Percentiles rank a stretch among this genome's conserved stretches.
phyloP scores from a whole-genome alignment of 139 green algal species.

The Astrephomene gubernaculifera region DNA sequence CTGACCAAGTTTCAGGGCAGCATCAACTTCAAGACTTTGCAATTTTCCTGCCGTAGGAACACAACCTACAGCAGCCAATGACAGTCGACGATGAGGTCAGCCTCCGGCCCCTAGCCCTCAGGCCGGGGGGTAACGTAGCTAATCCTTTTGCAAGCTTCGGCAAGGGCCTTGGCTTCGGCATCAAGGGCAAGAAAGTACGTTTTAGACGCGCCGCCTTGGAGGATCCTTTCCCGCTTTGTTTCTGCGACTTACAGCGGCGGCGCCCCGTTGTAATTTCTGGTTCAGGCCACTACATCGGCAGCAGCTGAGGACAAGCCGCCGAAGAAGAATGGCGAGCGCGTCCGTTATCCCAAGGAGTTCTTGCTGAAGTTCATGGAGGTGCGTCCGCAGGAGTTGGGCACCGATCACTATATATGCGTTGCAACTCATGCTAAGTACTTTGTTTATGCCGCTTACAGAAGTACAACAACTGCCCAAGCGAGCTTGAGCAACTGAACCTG shows the following conservation, averaged over 20 bases:
- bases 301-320: slow-evolving; percentile 50
- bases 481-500: slow-evolving; percentile 72
- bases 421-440: too few relatives aligned
- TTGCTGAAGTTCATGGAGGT: slow-evolving; percentile 84
- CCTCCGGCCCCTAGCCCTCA: slow-evolving; percentile 65
- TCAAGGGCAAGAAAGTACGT: slow-evolving; percentile 71
- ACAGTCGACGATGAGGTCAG: slow-evolving; percentile 45
- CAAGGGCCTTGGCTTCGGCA: slow-evolving; percentile 72
- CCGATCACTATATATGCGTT: neutral
- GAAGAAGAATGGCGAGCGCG: slow-evolving; percentile 71
- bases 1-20: neutral
- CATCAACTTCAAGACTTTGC: too few relatives aligned
- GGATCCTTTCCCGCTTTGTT: slow-evolving; percentile 37
- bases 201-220: neutral
- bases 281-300: neutral
- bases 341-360: slow-evolving; percentile 79
- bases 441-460: slow-evolving; percentile 54
- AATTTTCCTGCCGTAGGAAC: too few relatives aligned
- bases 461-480: slow-evolving; percentile 68
- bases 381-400: neutral
- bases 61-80: slow-evolving; percentile 13
- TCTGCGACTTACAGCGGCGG: slow-evolving; percentile 2
- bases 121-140: slow-evolving; percentile 58
- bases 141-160: slow-evolving; percentile 85
- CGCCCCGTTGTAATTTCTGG: neutral